These are phyloP conservation scores for Magnolia sinica DNA, from an alignment of 164 flowering plant genomes.

Conservation along the genomic window DNA sequence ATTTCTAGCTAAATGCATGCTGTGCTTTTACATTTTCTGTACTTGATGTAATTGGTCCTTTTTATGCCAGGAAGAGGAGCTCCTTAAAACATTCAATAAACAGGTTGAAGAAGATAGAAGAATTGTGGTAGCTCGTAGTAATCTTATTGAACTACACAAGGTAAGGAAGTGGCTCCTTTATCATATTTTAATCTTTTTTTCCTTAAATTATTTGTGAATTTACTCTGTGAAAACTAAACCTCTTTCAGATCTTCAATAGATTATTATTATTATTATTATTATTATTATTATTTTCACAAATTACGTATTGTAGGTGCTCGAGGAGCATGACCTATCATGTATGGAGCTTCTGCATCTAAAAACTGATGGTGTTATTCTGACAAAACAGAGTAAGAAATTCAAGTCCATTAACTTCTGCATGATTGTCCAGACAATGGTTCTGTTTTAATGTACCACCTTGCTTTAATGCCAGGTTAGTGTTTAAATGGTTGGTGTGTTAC, in stretches of 20 bases:
- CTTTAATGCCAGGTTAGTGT: neutral
- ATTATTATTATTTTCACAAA: slow-evolving; percentile 3
- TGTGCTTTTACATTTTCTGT: slow-evolving; percentile 1
- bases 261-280: too few relatives aligned
- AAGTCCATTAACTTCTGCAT: neutral
- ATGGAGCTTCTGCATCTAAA: slow-evolving; percentile 69
- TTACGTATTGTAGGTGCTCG: slow-evolving; percentile 60
- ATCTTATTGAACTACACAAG: slow-evolving; percentile 79
- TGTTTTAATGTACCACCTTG: neutral
- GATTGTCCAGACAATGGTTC: neutral
- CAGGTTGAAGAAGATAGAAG: slow-evolving; percentile 91
- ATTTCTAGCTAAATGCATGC: neutral
- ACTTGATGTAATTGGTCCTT: neutral
- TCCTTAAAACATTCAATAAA: slow-evolving; percentile 66
- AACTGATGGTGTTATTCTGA: slow-evolving; percentile 79
- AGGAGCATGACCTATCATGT: slow-evolving; percentile 80
- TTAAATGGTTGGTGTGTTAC: neutral
- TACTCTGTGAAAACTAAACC: neutral
- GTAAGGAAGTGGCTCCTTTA: slow-evolving; percentile 27
- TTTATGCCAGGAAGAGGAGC: slow-evolving; percentile 78
- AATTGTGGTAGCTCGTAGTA: slow-evolving; percentile 81
- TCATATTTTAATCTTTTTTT: too few relatives aligned
- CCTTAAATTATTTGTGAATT: neutral
- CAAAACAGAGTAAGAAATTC: slow-evolving; percentile 71
- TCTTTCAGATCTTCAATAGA: neutral